Conservation (phyloP, 2,329 filamentous ascomycete species). For the Ascochyta lentis region DNA sequence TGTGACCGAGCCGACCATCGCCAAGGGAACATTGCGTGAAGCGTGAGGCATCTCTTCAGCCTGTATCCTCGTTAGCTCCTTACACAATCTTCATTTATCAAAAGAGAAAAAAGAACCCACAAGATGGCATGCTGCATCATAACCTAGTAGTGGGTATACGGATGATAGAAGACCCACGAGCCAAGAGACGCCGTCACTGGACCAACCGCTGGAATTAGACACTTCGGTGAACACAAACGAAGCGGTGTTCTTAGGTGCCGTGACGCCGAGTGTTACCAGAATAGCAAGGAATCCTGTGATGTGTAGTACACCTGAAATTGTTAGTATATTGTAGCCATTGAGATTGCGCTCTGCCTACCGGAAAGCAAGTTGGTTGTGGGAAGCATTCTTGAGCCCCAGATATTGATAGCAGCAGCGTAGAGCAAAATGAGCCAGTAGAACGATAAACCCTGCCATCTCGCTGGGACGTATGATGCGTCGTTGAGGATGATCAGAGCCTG, state of each 20-base stretch:
- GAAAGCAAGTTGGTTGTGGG: slow-evolving; percentile 48
- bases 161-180: slow-evolving; percentile 33
- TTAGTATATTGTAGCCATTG: background rate
- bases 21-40: slow-evolving; percentile 38
- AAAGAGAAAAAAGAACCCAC: too few species aligned
- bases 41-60: slow-evolving; percentile 41
- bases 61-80: too few species aligned
- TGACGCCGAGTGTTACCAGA: slow-evolving; percentile 28
- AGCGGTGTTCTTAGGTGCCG: slow-evolving; percentile 27
- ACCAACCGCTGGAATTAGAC: slow-evolving; percentile 30
- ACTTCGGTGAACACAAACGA: slow-evolving; percentile 30
- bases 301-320: slow-evolving; percentile 21
- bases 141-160: slow-evolving; percentile 36
- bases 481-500: slow-evolving; percentile 56
- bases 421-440: slow-evolving; percentile 56
- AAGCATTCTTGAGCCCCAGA: slow-evolving; percentile 51
- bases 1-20: slow-evolving; percentile 43
- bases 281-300: slow-evolving; percentile 25
- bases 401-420: slow-evolving; percentile 51
- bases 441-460: slow-evolving; percentile 56
- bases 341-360: background rate
- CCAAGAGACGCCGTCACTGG: slow-evolving; percentile 29
- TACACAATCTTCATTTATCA: too few species aligned
- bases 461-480: slow-evolving; percentile 49
- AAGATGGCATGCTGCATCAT: slow-evolving; percentile 54